Evolutionary conservation across 1,284 basidiomycete species (phyloP).

Genomic region (Tilletiopsis washingtonensis): DNA sequence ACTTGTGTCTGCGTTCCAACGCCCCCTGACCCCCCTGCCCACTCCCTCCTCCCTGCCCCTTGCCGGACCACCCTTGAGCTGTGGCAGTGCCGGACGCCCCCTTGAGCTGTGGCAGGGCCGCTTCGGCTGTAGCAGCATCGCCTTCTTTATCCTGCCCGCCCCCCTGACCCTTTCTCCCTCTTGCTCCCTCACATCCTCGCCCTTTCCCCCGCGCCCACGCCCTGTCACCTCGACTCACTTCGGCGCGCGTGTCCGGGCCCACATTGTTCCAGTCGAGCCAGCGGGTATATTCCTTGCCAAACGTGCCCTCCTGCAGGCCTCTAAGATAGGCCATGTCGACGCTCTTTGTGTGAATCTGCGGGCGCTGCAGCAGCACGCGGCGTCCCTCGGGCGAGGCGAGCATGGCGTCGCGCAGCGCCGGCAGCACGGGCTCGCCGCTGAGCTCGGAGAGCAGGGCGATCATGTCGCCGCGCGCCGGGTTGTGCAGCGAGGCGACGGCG

Average conservation of each 20-base stretch:
- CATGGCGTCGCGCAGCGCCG: conserved; percentile 71
- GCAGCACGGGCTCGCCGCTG: conserved; percentile 73
- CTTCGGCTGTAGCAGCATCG: too few species aligned
- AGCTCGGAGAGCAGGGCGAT: conserved; percentile 85
- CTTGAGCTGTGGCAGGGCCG: too few species aligned
- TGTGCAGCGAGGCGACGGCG: conserved; percentile 69
- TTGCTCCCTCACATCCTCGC: not conserved
- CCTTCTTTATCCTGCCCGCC: conserved; percentile 1
- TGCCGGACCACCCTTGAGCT: too few species aligned
- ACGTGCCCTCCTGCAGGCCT: conserved; percentile 67
- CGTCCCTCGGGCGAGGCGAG: conserved; percentile 56
- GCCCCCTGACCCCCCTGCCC: too few species aligned
- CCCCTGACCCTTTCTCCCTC: conserved; percentile 39
- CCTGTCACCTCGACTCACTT: conserved; percentile 55
- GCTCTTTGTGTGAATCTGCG: conserved; percentile 69
- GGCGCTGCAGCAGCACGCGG: conserved; percentile 71
- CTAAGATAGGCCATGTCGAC: conserved; percentile 64
- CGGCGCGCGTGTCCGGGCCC: conserved; percentile 88
- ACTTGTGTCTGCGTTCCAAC: too few species aligned
- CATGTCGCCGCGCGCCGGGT: conserved; percentile 83
- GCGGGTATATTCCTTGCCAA: conserved; percentile 77
- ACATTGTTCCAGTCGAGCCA: conserved; percentile 86
- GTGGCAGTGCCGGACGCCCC: too few species aligned
- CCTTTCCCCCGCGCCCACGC: not conserved
- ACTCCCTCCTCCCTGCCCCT: too few species aligned